Evolutionary conservation across 108 stramenopile genomes (phyloP), one percentile per base, ranked within the genome.

Genomic region (Skeletonema marinoi): DNA sequence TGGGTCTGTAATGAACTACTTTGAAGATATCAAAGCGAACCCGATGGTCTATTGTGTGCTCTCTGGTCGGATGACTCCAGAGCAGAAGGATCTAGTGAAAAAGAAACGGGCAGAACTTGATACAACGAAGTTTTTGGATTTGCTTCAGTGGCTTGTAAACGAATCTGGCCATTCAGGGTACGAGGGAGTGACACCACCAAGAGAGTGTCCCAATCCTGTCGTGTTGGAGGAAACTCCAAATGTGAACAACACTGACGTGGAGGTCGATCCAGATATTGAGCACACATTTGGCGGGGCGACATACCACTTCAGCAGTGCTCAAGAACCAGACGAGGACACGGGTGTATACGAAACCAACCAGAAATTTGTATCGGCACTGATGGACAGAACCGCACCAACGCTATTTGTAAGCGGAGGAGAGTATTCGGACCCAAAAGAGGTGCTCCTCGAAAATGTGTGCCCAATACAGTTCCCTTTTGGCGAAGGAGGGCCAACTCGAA

Each of bases 391-490:
- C 31, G 32, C n/a, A n/a, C 59, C 71, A 12, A 63, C 32, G 21
- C 13, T 73, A 3, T 48, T 73, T 16, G 60, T 63, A 16, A 60
- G 38, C 46, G 62, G 61, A 31, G 25, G 62, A 19, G 46, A 44
- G 4, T 63, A 63, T 25, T 13, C 66, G 25, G 30, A 39, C 41
- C 41, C 10, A 1, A 65, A 36, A 41, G 73, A 74, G 36, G 3
- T 66, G 6, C 3, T 10, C 3, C 14, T 73, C 1, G 73, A 74
- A 17, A 38, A 74, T 58, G 38, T 74, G 4, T 10, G 51, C 2
- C 73, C 73, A 25, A 19, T 74, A 32, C 50, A 46, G 54, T 74
- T 74, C 36, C 73, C 73, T 2, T 74, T 54, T 59, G 73, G 73
- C 8, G 48, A 29, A 7, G 73, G 73, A 3, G 73, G 73, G 21